phyloP scores from a whole-genome alignment of 2,329 filamentous ascomycete species.

The Colletotrichum horii region DNA sequence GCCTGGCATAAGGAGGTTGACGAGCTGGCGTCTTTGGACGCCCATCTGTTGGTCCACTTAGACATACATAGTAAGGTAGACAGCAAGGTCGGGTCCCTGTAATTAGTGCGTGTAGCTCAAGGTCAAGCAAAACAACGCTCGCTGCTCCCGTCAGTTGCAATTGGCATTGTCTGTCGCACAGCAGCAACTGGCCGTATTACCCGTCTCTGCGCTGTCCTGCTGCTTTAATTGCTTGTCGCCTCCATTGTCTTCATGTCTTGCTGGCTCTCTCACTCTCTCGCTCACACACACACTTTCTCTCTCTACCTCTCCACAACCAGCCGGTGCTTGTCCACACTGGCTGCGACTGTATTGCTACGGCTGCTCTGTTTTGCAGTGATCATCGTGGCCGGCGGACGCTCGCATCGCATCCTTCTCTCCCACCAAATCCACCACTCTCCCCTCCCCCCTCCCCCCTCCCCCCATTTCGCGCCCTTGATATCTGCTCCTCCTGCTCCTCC shows the following conservation, averaged over 20 bases:
- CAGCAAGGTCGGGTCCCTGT: not conserved
- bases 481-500: not conserved
- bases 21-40: not conserved
- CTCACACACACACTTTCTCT: not conserved
- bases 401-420: conserved; percentile 9
- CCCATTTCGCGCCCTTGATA: not conserved
- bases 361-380: not conserved
- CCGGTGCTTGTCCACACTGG: not conserved
- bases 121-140: not conserved
- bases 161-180: not conserved
- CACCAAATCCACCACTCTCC: not conserved
- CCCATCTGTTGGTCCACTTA: not conserved
- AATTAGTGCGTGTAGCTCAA: not conserved
- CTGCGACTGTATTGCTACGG: not conserved
- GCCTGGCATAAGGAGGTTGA: not conserved
- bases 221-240: not conserved
- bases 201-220: not conserved
- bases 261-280: not conserved
- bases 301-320: not conserved
- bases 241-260: not conserved
- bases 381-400: conserved; percentile 4
- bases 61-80: not conserved
- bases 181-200: not conserved
- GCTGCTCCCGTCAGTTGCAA: not conserved
- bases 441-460: not conserved